phyloP scores from a whole-genome alignment of 1,139 yeast species.

The Arxiozyma telluris region DNA sequence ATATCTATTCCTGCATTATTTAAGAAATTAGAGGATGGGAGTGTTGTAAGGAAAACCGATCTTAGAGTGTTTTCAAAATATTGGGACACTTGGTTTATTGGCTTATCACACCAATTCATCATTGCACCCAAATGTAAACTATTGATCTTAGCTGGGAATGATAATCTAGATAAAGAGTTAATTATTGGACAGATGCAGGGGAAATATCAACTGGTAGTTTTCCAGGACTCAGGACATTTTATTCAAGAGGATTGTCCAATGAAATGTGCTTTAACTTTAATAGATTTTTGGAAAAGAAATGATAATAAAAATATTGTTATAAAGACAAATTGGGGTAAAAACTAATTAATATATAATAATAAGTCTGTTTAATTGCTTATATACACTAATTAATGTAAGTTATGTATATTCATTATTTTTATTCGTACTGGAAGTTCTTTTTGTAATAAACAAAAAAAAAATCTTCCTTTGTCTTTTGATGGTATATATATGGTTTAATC shows the following conservation, averaged over 20 bases:
- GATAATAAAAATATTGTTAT: slow-evolving; percentile 32
- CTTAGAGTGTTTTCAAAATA: slow-evolving; percentile 49
- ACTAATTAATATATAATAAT: not conserved
- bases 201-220: slow-evolving; percentile 78
- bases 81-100: slow-evolving; percentile 80
- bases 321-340: slow-evolving; percentile 33
- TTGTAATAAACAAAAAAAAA: not conserved
- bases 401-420: not conserved
- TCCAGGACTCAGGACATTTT: slow-evolving; percentile 80
- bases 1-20: slow-evolving; percentile 69
- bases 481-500: slow-evolving; percentile 25
- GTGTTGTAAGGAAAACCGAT: slow-evolving; percentile 54
- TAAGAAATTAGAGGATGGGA: slow-evolving; percentile 18
- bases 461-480: not conserved
- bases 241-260: slow-evolving; percentile 82
- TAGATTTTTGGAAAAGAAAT: slow-evolving; percentile 48
- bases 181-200: slow-evolving; percentile 98
- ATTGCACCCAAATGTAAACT: slow-evolving; percentile 52
- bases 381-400: not conserved
- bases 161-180: slow-evolving; percentile 70
- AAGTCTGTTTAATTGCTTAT: not conserved
- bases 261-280: slow-evolving; percentile 50
- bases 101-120: slow-evolving; percentile 58
- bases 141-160: slow-evolving; percentile 81
- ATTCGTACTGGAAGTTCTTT: not conserved